A percentile compares a stretch with the other conserved stretches of the same genome.
These are phyloP conservation scores for Venturia pyrina DNA, from an alignment of 2,329 filamentous ascomycete genomes.

Conservation along the genomic window DNA sequence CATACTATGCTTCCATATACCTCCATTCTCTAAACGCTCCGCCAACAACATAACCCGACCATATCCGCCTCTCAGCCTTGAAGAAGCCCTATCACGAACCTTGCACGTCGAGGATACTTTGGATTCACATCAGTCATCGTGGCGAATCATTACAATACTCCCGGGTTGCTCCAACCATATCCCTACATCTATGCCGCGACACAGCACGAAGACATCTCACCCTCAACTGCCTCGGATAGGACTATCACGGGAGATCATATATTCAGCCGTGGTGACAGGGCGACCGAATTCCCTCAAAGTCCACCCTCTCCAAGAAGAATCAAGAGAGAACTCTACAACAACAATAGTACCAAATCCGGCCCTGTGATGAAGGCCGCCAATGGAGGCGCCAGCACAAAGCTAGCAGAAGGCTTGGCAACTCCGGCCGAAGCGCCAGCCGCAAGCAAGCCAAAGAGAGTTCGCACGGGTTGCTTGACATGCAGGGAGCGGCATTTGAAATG, in stretches of 20 bases:
- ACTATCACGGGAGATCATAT: constrained; percentile 15
- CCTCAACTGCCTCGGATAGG: constrained; percentile 16
- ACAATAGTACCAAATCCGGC: constrained; percentile 1
- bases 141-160: constrained; percentile 22
- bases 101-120: background rate
- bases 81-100: background rate
- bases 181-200: constrained; percentile 17
- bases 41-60: background rate
- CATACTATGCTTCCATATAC: constrained; percentile 2
- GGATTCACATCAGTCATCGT: constrained; percentile 16
- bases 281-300: constrained; percentile 14
- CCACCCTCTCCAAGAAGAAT: constrained; percentile 14
- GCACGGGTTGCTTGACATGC: constrained; percentile 86
- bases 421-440: constrained; percentile 19
- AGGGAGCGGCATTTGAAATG: constrained; percentile 85
- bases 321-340: background rate
- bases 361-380: constrained; percentile 10
- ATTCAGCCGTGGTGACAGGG: constrained; percentile 13
- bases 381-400: constrained; percentile 6
- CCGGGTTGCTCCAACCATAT: constrained; percentile 17
- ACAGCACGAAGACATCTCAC: constrained; percentile 13
- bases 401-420: constrained; percentile 13
- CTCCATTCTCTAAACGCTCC: background rate
- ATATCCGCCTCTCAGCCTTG: background rate
- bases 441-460: constrained; percentile 53